phyloP scores from a whole-genome alignment of 768 basidiomycete species.

The Antrodiella citrinella region DNA sequence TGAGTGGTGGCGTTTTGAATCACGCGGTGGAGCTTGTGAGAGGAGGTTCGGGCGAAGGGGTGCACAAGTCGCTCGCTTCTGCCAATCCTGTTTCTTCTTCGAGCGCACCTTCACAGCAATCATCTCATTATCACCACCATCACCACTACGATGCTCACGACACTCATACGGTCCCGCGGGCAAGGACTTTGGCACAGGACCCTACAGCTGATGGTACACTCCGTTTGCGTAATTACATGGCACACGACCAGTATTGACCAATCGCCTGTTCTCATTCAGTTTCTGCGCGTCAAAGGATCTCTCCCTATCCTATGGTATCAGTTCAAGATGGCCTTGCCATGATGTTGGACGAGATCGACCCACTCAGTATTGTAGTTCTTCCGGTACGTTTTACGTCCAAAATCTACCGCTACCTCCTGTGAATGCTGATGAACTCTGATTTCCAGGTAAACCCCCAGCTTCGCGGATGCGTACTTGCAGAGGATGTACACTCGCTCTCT shows the following conservation, averaged over 20 bases:
- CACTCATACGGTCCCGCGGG: slow-evolving; percentile 39
- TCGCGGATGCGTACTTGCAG: slow-evolving; percentile 65
- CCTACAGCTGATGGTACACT: slow-evolving; percentile 55
- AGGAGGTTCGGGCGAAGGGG: slow-evolving; percentile 54
- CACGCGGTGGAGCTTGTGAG: slow-evolving; percentile 69
- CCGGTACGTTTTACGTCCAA: too few relatives aligned
- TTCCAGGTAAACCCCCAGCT: slow-evolving; percentile 50
- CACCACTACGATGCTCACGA: slow-evolving; percentile 25
- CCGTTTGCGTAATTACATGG: too few relatives aligned
- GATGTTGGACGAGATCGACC: slow-evolving; percentile 41
- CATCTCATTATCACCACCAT: slow-evolving; percentile 28
- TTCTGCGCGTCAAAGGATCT: slow-evolving; percentile 62
- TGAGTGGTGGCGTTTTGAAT: slow-evolving; percentile 46
- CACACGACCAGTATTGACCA: too few relatives aligned
- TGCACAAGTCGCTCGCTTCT: slow-evolving; percentile 45
- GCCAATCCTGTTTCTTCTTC: slow-evolving; percentile 17
- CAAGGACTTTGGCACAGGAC: slow-evolving; percentile 63
- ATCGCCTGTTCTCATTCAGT: slow-evolving; percentile 37
- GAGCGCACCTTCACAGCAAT: slow-evolving; percentile 4
- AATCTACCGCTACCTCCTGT: too few relatives aligned
- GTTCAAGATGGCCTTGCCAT: slow-evolving; percentile 55
- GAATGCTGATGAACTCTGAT: too few relatives aligned
- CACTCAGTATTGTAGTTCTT: too few relatives aligned
- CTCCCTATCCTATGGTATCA: slow-evolving; percentile 67
- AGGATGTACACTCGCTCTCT: slow-evolving; percentile 59